Percentiles rank a stretch among this genome's conserved stretches.
Evolutionary conservation across 2,329 filamentous ascomycete species (phyloP).

Genomic region (Ceratocystis cubensis): DNA sequence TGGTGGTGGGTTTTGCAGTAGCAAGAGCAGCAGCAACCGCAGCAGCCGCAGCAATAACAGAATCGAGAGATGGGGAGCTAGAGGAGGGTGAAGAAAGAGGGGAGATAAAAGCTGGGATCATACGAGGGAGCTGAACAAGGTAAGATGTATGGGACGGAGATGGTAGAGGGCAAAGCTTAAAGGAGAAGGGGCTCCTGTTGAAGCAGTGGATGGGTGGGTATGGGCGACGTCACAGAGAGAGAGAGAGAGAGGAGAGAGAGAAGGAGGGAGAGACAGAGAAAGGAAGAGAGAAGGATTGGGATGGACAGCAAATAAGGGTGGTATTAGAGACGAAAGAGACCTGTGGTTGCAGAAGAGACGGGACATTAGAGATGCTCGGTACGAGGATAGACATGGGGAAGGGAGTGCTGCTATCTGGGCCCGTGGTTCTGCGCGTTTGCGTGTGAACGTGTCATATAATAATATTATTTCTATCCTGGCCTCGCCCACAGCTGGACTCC

Average conservation of each 20-base stretch:
- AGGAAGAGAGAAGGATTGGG: background rate
- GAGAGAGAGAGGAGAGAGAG: background rate
- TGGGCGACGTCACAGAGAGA: background rate
- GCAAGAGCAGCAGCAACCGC: background rate
- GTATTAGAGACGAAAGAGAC: background rate
- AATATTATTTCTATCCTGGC: background rate
- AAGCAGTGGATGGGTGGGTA: background rate
- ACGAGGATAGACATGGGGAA: too few relatives aligned
- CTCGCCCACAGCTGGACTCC: background rate
- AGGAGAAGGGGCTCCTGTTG: too few relatives aligned
- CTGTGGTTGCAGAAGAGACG: background rate
- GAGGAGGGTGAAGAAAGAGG: background rate
- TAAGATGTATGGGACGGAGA: background rate
- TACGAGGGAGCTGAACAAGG: conserved; percentile 1
- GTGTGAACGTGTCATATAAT: background rate
- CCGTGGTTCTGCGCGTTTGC: too few relatives aligned
- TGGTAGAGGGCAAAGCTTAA: too few relatives aligned
- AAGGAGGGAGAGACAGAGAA: background rate
- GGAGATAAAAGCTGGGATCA: background rate
- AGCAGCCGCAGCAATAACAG: too few relatives aligned
- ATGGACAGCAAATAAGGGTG: background rate
- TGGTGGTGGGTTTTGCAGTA: background rate
- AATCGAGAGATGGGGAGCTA: background rate
- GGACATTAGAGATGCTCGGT: too few relatives aligned
- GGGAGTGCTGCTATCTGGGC: too few relatives aligned